These are phyloP conservation scores for Rhodotorula paludigena DNA, from an alignment of 768 basidiomycete species.

Conservation along the genomic window DNA sequence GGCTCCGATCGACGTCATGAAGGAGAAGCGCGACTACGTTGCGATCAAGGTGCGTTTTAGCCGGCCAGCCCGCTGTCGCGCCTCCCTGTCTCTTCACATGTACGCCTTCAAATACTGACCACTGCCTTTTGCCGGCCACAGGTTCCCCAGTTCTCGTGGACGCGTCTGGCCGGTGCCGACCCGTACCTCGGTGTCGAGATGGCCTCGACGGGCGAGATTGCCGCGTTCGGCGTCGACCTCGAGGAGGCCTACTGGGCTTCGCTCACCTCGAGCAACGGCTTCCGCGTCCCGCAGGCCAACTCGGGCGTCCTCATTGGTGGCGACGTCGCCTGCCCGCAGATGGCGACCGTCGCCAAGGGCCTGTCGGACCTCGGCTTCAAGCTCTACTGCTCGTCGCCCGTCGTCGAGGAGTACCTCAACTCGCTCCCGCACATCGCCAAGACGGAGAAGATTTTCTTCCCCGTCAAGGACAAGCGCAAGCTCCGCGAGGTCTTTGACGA, in stretches of 20 bases:
- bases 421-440: constrained; percentile 63
- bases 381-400: constrained; percentile 77
- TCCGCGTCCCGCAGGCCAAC: constrained; percentile 76
- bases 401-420: constrained; percentile 76
- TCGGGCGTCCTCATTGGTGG: constrained; percentile 85
- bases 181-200: constrained; percentile 51
- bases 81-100: not conserved
- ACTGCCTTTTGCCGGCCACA: too few species aligned
- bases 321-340: constrained; percentile 79
- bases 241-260: constrained; percentile 94
- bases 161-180: constrained; percentile 88
- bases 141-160: constrained; percentile 77
- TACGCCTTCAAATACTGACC: too few species aligned
- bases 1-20: constrained; percentile 82
- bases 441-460: constrained; percentile 85
- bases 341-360: constrained; percentile 71
- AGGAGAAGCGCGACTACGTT: constrained; percentile 77
- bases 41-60: constrained; percentile 98
- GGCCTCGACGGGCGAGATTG: constrained; percentile 61
- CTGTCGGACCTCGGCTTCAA: constrained; percentile 87
- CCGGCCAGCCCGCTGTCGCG: constrained; percentile 74
- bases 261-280: constrained; percentile 88
- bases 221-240: constrained; percentile 85
- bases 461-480: constrained; percentile 89
- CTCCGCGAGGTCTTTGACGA: constrained; percentile 45